Conservation (phyloP, 148 eudicot species). For the Rhododendron kiyosumense region DNA sequence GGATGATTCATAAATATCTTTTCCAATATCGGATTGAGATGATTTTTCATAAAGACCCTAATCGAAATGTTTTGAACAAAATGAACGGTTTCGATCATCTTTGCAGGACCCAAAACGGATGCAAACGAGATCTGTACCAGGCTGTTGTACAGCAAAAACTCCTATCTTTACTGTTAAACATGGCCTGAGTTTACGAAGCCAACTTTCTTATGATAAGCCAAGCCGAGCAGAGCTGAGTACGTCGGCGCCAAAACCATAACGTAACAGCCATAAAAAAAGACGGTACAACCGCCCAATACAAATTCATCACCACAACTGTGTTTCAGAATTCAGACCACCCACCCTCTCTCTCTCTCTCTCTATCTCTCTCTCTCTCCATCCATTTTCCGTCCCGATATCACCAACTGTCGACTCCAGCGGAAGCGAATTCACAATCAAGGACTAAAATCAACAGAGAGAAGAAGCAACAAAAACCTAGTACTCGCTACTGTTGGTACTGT, state of each 20-base stretch:
- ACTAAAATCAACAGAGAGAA: neutral
- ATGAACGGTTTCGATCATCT: no score
- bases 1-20: no score
- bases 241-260: conserved; percentile 11
- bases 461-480: neutral
- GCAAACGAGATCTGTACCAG: no score
- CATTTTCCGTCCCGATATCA: neutral
- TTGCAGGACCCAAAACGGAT: no score
- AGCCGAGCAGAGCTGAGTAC: neutral
- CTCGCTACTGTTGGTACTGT: neutral
- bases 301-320: neutral
- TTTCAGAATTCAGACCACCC: neutral
- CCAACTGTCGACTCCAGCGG: conserved; percentile 1
- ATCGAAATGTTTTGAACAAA: no score
- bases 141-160: no score
- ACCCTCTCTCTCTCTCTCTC: conserved; percentile 14
- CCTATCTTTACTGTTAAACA: no score
- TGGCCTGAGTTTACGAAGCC: no score
- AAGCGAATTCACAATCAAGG: neutral
- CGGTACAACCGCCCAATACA: conserved; percentile 9
- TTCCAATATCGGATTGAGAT: no score
- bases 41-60: no score
- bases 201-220: no score
- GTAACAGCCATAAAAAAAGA: neutral
- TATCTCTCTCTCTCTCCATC: conserved; percentile 13